Base-by-base conservation (phyloP, 768 basidiomycete species). In the Lactifluus piperatus region DNA sequence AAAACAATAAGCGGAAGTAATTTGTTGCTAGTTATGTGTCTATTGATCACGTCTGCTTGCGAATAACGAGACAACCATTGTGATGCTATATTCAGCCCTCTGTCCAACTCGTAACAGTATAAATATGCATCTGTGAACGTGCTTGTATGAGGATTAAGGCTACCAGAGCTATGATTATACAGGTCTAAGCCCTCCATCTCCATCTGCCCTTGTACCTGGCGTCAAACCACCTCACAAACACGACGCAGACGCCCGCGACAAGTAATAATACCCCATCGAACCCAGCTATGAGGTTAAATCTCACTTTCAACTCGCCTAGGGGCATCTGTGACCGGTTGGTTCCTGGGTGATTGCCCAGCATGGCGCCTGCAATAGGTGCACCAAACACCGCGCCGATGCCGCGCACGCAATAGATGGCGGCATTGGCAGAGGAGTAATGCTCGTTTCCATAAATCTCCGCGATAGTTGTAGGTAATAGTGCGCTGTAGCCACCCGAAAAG, bases 1-100 rank as follows among this genome's bases (percentile, higher is more conserved):
- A 82, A 46, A 74, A 80, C 52, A 82, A 78, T 68, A 79, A 70
- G 64, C 82, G 78, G 68, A 81, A 78, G 72, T 76, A 69, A 70
- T 13, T 44, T 24, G 27, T 46, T 36, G 18, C 30, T 24, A 36
- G n/a, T 20, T 7, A 11, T 16, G 24, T 22, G 6, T 43, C 43
- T 55, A 2, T 45, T 22, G 20, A 34, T 34, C 34, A 34, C 32
- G 20, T n/a, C n/a, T n/a, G 16, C 11, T 20, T 16, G n/a, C 7
- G n/a, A 55, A 4, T 37, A 8, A 47, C 34, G n/a, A 29, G 30
- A 4, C 20, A 5, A 14, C 27, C 13, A 4, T 54, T 44, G 4
- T 18, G 18, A 41, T 37, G 34, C n/a, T 34, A 22, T 22, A 51
- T 45, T 37, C 9, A n/a, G 37, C n/a, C 26, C 18, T n/a, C 1